phyloP scores from a whole-genome alignment of 2,329 filamentous ascomycete species.

The Aplosporella prunicola region DNA sequence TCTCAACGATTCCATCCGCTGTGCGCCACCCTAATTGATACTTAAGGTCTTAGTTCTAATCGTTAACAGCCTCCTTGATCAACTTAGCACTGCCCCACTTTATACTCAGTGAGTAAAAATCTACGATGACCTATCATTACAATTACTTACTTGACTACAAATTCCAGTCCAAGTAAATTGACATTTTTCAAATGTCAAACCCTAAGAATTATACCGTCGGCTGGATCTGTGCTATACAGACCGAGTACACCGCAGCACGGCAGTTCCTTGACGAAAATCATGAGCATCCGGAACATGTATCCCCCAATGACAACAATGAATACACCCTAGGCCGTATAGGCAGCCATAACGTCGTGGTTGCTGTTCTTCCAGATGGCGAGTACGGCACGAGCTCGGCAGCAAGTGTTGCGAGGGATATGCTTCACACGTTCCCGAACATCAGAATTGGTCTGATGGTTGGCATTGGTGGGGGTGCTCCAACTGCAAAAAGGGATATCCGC shows the following conservation, averaged over 20 bases:
- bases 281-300: constrained; percentile 14
- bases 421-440: constrained; percentile 15
- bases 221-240: constrained; percentile 36
- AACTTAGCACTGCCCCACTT: no score
- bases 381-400: constrained; percentile 17
- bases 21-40: no score
- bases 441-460: constrained; percentile 19
- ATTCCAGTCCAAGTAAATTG: no score
- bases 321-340: constrained; percentile 24
- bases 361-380: constrained; percentile 15
- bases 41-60: no score
- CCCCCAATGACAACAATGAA: constrained; percentile 13
- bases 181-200: no score
- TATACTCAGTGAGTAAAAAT: no score
- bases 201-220: constrained; percentile 29
- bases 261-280: constrained; percentile 34
- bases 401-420: constrained; percentile 14
- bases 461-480: constrained; percentile 17
- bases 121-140: no score
- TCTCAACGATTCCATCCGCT: no score
- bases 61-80: no score
- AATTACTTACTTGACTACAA: no score
- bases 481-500: constrained; percentile 25
- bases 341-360: constrained; percentile 26
- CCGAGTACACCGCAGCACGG: constrained; percentile 31